A percentile compares a stretch with the other conserved stretches of the same genome.
phyloP scores from a whole-genome alignment of 2,329 filamentous ascomycete genomes.

The Boeremia lycopersici region DNA sequence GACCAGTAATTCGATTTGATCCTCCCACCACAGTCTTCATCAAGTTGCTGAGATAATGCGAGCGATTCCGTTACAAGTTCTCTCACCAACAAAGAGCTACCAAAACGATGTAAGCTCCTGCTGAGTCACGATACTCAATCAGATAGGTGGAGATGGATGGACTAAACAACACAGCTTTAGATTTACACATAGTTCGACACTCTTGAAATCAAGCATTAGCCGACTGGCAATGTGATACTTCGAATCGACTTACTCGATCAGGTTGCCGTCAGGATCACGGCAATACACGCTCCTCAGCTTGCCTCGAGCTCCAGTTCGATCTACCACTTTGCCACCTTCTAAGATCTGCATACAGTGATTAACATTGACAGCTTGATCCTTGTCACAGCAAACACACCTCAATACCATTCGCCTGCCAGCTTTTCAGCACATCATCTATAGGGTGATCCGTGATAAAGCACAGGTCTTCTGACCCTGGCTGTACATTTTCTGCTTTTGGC shows the following conservation, averaged over 20 bases:
- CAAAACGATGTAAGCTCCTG: too few relatives aligned
- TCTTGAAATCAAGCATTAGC: neutral
- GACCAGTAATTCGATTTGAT: too few relatives aligned
- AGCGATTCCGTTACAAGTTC: too few relatives aligned
- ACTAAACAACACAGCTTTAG: too few relatives aligned
- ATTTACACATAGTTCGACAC: conserved; percentile 3
- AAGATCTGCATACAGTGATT: neutral
- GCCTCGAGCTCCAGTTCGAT: conserved; percentile 12
- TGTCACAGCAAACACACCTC: neutral
- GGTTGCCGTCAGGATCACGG: conserved; percentile 22
- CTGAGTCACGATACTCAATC: too few relatives aligned
- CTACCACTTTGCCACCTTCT: conserved; percentile 14
- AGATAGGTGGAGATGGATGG: too few relatives aligned
- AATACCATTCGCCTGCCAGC: conserved; percentile 2
- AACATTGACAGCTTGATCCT: neutral
- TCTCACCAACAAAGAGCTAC: too few relatives aligned
- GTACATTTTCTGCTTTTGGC: conserved; percentile 17
- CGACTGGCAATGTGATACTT: rapidly evolving
- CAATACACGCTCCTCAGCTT: conserved; percentile 19
- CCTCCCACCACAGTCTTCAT: too few relatives aligned
- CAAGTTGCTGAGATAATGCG: too few relatives aligned
- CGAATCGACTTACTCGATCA: conserved; percentile 17
- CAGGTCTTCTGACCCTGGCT: conserved; percentile 17
- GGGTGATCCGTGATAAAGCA: conserved; percentile 19
- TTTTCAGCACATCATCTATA: conserved; percentile 6